Conservation (phyloP, 805 yeast species). For the Scheffersomyces lignosus region DNA sequence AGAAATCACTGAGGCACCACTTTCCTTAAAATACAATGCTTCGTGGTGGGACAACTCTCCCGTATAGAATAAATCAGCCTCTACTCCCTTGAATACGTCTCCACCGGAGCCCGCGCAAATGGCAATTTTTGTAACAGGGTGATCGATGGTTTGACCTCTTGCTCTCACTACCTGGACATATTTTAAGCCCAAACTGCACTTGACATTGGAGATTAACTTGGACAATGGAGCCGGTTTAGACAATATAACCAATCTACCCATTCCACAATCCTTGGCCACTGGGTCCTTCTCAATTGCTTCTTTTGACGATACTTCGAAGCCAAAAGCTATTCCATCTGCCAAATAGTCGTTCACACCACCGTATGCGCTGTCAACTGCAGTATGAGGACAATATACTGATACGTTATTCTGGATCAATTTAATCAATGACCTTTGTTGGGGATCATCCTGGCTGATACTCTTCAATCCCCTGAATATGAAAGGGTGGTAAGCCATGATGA, state of each 20-base stretch:
- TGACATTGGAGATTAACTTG: slow-evolving; percentile 51
- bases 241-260: slow-evolving; percentile 71
- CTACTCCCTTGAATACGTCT: slow-evolving; percentile 61
- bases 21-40: slow-evolving; percentile 66
- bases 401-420: slow-evolving; percentile 73
- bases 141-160: slow-evolving; percentile 22
- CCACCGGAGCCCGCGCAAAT: slow-evolving; percentile 97
- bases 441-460: slow-evolving; percentile 57
- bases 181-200: slow-evolving; percentile 49
- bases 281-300: slow-evolving; percentile 47
- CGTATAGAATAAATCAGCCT: slow-evolving; percentile 74
- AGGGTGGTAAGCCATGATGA: slow-evolving; percentile 88
- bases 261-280: slow-evolving; percentile 61
- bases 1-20: slow-evolving; percentile 68
- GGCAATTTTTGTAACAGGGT: slow-evolving; percentile 58
- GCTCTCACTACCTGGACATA: slow-evolving; percentile 63
- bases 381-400: slow-evolving; percentile 92
- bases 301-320: slow-evolving; percentile 23
- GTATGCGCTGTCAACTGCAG: slow-evolving; percentile 88
- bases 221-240: slow-evolving; percentile 41
- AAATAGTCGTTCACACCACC: slow-evolving; percentile 97
- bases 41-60: slow-evolving; percentile 98
- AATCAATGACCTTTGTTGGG: slow-evolving; percentile 80
- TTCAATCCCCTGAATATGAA: slow-evolving; percentile 90
- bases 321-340: slow-evolving; percentile 52